Evolutionary conservation across 176 grass and related monocot species (phyloP).

Genomic region (Paspalum vaginatum): DNA sequence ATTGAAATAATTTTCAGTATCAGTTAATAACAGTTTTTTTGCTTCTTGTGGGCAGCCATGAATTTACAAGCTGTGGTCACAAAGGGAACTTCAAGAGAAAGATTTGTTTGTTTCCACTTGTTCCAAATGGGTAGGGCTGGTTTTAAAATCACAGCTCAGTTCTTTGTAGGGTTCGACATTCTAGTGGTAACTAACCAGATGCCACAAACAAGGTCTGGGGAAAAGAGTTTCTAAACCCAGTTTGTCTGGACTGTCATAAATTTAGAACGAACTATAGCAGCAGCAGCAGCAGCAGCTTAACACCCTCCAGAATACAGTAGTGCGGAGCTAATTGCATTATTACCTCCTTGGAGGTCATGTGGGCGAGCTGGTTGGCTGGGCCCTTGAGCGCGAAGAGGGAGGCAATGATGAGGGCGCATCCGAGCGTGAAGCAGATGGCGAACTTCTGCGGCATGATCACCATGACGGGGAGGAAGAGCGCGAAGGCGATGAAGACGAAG

Average conservation of each 20-base stretch:
- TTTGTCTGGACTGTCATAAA: background rate
- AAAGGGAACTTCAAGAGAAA: background rate
- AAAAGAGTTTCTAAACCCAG: background rate
- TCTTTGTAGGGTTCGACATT: no score
- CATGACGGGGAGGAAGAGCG: conserved; percentile 93
- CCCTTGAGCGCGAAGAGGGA: conserved; percentile 98
- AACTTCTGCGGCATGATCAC: conserved; percentile 98
- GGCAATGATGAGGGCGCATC: conserved; percentile 83
- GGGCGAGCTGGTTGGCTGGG: conserved; percentile 72
- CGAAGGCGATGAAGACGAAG: conserved; percentile 91
- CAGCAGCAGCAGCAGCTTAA: background rate
- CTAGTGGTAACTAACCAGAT: background rate
- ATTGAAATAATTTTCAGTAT: background rate
- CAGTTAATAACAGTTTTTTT: background rate
- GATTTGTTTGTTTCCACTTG: background rate
- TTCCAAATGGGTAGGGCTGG: background rate
- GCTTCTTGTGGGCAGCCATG: background rate
- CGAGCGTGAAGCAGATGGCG: conserved; percentile 92
- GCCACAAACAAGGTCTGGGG: background rate
- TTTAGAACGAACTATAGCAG: background rate
- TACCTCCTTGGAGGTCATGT: conserved; percentile 98
- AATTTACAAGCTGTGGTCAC: background rate
- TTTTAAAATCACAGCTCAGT: background rate
- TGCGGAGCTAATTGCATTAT: background rate
- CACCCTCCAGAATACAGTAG: background rate